Evolutionary conservation across 2,329 filamentous ascomycete species (phyloP).

Genomic region (Penicillium capsulatum): DNA sequence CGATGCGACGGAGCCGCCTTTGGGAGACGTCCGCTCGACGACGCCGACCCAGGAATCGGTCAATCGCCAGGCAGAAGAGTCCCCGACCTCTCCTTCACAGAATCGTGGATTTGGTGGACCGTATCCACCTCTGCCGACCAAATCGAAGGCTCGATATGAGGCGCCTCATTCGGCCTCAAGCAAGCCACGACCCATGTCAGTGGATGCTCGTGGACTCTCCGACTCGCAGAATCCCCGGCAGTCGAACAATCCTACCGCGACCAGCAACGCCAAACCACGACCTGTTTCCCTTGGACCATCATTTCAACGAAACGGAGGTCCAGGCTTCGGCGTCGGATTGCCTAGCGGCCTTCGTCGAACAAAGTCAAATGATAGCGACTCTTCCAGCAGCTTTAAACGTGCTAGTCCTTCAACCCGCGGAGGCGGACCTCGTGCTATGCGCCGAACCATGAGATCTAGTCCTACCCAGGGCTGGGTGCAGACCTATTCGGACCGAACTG

Average conservation of each 20-base stretch:
- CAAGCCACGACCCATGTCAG: conserved; percentile 20
- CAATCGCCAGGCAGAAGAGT: conserved; percentile 16
- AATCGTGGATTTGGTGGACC: conserved; percentile 11
- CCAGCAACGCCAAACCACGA: conserved; percentile 14
- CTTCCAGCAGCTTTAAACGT: conserved; percentile 73
- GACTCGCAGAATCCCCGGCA: conserved; percentile 10
- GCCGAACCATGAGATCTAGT: conserved; percentile 65
- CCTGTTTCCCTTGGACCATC: conserved; percentile 24
- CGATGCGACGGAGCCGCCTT: conserved; percentile 8
- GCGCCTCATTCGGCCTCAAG: conserved; percentile 9
- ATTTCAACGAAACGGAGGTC: conserved; percentile 13
- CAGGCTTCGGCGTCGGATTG: background rate
- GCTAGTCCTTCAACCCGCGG: conserved; percentile 47
- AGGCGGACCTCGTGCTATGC: conserved; percentile 58
- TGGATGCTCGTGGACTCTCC: conserved; percentile 16
- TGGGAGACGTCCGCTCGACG: conserved; percentile 17
- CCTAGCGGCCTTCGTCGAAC: conserved; percentile 47
- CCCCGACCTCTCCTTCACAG: conserved; percentile 14
- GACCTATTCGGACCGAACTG: conserved; percentile 45
- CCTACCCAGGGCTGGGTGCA: conserved; percentile 36
- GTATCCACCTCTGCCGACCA: conserved; percentile 16
- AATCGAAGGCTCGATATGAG: conserved; percentile 8
- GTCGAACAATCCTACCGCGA: conserved; percentile 5
- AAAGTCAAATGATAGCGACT: conserved; percentile 63
- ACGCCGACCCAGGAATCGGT: conserved; percentile 19